These are phyloP conservation scores for Theobroma grandiflorum DNA, from an alignment of 441 rosid genomes.

Conservation along the genomic window DNA sequence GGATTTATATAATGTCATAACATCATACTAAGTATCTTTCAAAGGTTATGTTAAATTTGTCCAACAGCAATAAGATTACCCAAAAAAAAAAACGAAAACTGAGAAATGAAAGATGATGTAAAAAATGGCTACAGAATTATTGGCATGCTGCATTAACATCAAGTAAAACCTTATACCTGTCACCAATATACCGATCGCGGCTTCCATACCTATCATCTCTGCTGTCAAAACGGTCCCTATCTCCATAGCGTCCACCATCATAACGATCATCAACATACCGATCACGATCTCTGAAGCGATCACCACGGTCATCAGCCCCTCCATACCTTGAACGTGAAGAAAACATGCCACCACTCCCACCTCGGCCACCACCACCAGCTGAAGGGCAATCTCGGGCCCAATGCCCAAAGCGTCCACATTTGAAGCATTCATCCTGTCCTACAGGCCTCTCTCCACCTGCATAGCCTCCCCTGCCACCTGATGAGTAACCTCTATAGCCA, in stretches of 20 bases:
- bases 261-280: constrained; percentile 83
- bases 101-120: not conserved
- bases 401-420: constrained; percentile 90
- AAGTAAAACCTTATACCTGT: constrained; percentile 59
- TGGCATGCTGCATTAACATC: not conserved
- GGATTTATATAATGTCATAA: not conserved
- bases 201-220: constrained; percentile 67
- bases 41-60: not conserved
- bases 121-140: not conserved
- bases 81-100: not conserved
- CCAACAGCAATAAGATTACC: not conserved
- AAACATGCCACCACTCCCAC: constrained; percentile 63
- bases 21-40: not conserved
- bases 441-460: constrained; percentile 75
- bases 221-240: constrained; percentile 79
- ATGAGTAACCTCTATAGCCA: constrained; percentile 73
- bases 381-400: constrained; percentile 99
- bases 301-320: constrained; percentile 72
- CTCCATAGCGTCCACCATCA: constrained; percentile 85
- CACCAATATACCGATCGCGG: constrained; percentile 74
- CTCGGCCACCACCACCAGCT: constrained; percentile 84
- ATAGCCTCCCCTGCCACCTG: constrained; percentile 72
- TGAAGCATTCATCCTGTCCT: constrained; percentile 91
- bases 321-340: constrained; percentile 84
- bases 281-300: constrained; percentile 81